phyloP scores from a whole-genome alignment of 768 basidiomycete genomes.

The Tulasnella sp. region DNA sequence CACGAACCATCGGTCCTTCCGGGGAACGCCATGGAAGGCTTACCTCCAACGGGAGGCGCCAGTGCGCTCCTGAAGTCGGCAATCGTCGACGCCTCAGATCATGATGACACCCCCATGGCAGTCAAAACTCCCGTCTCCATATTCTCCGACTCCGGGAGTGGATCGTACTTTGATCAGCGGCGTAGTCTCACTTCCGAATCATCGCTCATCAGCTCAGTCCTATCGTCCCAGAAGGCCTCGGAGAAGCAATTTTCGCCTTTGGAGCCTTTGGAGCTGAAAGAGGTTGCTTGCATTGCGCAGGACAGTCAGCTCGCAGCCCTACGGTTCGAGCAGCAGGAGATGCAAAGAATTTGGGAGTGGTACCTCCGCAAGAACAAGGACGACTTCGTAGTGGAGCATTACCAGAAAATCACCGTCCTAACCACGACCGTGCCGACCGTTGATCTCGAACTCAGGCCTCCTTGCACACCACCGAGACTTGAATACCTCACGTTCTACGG shows the following conservation, averaged over 20 bases:
- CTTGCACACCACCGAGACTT: conserved; percentile 44
- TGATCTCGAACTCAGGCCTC: conserved; percentile 54
- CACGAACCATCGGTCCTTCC: background rate
- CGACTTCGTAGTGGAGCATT: conserved; percentile 84
- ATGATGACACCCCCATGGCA: background rate
- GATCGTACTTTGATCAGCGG: conserved; percentile 7
- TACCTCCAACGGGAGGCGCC: conserved; percentile 12
- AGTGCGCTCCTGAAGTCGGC: conserved; percentile 8
- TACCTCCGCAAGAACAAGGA: conserved; percentile 77
- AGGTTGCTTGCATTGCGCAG: conserved; percentile 53
- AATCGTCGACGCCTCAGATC: background rate
- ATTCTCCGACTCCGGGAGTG: background rate
- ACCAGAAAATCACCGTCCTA: conserved; percentile 76
- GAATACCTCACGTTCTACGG: conserved; percentile 81
- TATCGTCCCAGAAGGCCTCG: background rate
- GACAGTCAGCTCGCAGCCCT: conserved; percentile 61
- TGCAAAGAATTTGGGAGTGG: conserved; percentile 91
- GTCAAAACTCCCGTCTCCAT: conserved; percentile 16
- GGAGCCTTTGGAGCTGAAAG: conserved; percentile 32
- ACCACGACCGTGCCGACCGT: conserved; percentile 68
- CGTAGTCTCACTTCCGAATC: conserved; percentile 1
- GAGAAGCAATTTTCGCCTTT: background rate
- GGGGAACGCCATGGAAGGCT: background rate
- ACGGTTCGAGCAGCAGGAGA: conserved; percentile 76
- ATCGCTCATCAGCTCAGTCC: conserved; percentile 4